Base-by-base conservation (phyloP, 2,329 filamentous ascomycete genomes). In the Aspergillus brasiliensis region DNA sequence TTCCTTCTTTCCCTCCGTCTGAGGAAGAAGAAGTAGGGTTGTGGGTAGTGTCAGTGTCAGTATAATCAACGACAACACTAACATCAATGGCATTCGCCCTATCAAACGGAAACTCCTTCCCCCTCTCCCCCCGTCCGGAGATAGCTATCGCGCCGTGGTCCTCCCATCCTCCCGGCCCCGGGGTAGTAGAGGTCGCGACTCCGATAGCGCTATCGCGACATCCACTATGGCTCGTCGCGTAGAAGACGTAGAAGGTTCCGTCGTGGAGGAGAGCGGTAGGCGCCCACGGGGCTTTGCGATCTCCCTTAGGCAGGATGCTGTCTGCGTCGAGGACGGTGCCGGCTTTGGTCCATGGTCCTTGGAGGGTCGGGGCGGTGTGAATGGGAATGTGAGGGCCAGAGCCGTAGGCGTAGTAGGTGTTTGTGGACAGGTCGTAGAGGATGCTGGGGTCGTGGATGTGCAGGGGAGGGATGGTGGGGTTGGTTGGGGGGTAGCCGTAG, bases 191-290 rank as follows among this genome's bases (percentile, higher is more conserved):
- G 0, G 81, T 84, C 0, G 83, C 83, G 8, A 84, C 76, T 11
- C 88, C 88, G 61, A 90, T 88, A 21, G 85, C 85, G 1, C 84
- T 87, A 72, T 82, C 76, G 52, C 88, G 86, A 1, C 80, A 83
- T 1, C 87, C 86, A 60, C 88, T 86, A 5, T 82, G 77, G 58
- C 82, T 86, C 28, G 89, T 86, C 8, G 84, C 80, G 75, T 90
- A 89, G 79, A 87, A 90, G 48, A 86, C 78, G 66, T 89, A 86
- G 75, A 88, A 91, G 0, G 77, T 80, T 47, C 76, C 78, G 60
- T 82, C 83, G 25, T 89, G 77, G 7, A 82, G 75, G 28, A 79
- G 71, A 3, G 89, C 83, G 58, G 88, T 86, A 0, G 88, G 88
- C 1, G 88, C 88, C 86, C 74, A 77, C 0, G 73, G 74, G 5